Percentiles rank a stretch among this genome's conserved stretches.
Conservation (phyloP, 2,329 filamentous ascomycete species). For the Helotiales sp. region DNA sequence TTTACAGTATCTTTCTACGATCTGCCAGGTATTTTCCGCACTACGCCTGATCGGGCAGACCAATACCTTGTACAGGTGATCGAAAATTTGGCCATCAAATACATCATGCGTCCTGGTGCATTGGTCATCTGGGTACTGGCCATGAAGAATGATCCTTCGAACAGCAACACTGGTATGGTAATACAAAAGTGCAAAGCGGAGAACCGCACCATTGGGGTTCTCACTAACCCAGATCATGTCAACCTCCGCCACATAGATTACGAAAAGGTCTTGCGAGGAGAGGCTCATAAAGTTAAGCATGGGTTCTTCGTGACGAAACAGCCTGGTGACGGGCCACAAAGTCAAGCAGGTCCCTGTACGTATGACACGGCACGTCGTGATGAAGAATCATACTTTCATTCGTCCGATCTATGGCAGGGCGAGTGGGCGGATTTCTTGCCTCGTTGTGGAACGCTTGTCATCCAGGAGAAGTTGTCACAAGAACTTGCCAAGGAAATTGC, state of each 20-base stretch:
- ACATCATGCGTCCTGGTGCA: conserved; percentile 68
- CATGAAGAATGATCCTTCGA: conserved; percentile 77
- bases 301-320: conserved; percentile 79
- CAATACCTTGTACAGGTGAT: conserved; percentile 68
- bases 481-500: conserved; percentile 48
- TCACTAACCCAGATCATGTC: conserved; percentile 82
- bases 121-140: conserved; percentile 76
- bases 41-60: conserved; percentile 62
- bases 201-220: conserved; percentile 66
- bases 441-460: conserved; percentile 52
- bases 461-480: conserved; percentile 49
- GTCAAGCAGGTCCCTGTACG: conserved; percentile 26
- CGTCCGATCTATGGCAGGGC: conserved; percentile 44
- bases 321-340: conserved; percentile 42
- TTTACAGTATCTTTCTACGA: conserved; percentile 90
- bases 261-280: conserved; percentile 60
- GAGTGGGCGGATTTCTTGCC: conserved; percentile 39
- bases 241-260: conserved; percentile 57
- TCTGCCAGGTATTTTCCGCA: conserved; percentile 78
- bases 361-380: conserved; percentile 47
- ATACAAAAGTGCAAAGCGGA: conserved; percentile 59
- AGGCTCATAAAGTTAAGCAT: conserved; percentile 63
- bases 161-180: conserved; percentile 68
- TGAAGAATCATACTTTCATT: conserved; percentile 52
- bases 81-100: conserved; percentile 66